Base-by-base conservation (phyloP, 1,284 basidiomycete species). In the Mycena sp. region DNA sequence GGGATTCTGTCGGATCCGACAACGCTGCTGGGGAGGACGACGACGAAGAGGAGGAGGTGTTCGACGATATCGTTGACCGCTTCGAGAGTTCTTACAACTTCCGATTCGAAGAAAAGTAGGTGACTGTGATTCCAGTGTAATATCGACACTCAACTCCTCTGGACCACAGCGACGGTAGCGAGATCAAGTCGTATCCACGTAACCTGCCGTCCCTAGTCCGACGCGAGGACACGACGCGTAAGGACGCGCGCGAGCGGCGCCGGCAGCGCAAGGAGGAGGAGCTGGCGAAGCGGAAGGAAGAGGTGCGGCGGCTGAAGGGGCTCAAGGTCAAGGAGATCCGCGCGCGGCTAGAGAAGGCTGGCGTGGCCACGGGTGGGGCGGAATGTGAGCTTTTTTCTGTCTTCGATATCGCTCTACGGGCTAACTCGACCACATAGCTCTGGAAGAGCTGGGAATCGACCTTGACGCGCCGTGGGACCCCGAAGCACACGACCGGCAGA, bases 401-500 rank as follows among this genome's bases (percentile, higher is more conserved):
- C 32, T 46, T 21, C 17, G 19, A 4, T 32, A 10, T 61, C n/a
- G 14, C 10, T 21, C 16, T 35, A 16, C 10, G 11, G 60, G 38
- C 53, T 48, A 32, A 26, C 26, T 61, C 58, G 58, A 14, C 32
- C 49, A 45, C 56, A 28, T 61, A 87, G 89, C 85, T 2, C 75
- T 92, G 43, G 81, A 82, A 53, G 84, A 83, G 29, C 80, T 93
- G 4, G 65, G 65, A 12, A 64, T 67, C 46, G 91, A 94, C 69
- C 77, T 94, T 2, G 91, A 94, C 6, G 90, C 84, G 4, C 93
- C 95, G 44, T 96, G 93, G 90, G 93, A 96, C 70, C 88, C 92
- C 3, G 86, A 85, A 6, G 85, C 85, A 56, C 91, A 96, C 70
- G 92, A 95, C 65, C 76, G 75, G 21, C 91, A 93, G 74, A 95